Conservation (phyloP, 495 filamentous ascomycete species). For the Tricharina praecox region DNA sequence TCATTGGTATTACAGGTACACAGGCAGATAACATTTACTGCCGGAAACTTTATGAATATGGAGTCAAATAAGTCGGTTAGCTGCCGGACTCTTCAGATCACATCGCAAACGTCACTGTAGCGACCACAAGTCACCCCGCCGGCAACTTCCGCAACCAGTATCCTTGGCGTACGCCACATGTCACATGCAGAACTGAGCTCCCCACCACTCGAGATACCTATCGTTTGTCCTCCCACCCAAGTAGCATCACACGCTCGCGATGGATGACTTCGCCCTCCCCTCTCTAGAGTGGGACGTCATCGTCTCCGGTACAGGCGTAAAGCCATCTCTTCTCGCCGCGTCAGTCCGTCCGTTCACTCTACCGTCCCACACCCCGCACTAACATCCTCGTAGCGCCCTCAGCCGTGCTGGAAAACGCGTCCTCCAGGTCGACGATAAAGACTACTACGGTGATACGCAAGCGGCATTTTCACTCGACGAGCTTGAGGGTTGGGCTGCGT, state of each 20-base stretch:
- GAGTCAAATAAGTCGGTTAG: too few species aligned
- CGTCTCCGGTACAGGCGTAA: conserved; percentile 74
- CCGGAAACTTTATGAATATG: too few species aligned
- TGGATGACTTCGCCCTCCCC: conserved; percentile 23
- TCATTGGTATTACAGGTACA: too few species aligned
- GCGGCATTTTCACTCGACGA: conserved; percentile 80
- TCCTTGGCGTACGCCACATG: too few species aligned
- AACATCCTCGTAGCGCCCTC: conserved; percentile 53
- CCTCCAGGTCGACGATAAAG: conserved; percentile 73
- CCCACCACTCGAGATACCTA: too few species aligned
- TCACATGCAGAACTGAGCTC: too few species aligned
- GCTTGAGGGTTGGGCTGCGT: conserved; percentile 49
- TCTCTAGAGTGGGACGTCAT: conserved; percentile 60
- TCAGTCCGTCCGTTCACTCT: conserved; percentile 28
- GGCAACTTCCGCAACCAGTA: too few species aligned
- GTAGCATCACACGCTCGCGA: conserved; percentile 2
- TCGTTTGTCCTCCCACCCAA: too few species aligned
- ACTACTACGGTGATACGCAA: conserved; percentile 73
- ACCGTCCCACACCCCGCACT: conserved; percentile 21
- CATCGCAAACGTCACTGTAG: too few species aligned
- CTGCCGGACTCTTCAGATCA: too few species aligned
- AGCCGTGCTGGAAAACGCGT: conserved; percentile 83
- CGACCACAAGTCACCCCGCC: too few species aligned
- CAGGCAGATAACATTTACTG: too few species aligned
- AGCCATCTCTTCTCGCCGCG: conserved; percentile 77